These are phyloP conservation scores for Coccomyxa subellipsoidea DNA, from an alignment of 163 green algal genomes.

Conservation along the genomic window DNA sequence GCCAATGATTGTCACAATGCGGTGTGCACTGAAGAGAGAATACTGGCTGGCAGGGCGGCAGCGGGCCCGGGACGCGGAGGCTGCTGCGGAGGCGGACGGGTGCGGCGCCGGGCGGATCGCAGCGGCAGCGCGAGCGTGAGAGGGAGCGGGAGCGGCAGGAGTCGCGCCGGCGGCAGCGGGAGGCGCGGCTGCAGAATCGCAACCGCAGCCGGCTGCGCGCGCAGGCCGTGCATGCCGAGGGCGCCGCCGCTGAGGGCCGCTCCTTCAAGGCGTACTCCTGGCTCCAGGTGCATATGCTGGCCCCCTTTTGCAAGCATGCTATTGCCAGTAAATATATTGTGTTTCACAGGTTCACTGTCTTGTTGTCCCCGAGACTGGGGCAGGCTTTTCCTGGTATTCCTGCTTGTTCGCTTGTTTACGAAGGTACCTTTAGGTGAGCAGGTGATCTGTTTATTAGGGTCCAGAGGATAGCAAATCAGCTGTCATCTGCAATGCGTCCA, in stretches of 20 bases:
- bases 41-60: neutral
- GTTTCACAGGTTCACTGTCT: no score
- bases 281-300: neutral
- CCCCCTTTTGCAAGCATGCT: no score
- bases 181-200: neutral
- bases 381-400: no score
- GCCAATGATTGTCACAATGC: neutral
- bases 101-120: neutral
- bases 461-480: no score
- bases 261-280: slow-evolving; percentile 1
- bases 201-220: neutral
- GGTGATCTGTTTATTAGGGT: no score
- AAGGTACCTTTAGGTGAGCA: no score
- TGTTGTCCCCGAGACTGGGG: no score
- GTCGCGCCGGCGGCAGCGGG: neutral
- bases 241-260: slow-evolving; percentile 1
- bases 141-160: neutral
- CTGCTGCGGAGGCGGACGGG: neutral
- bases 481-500: no score
- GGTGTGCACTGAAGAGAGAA: neutral
- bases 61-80: neutral
- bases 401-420: no score
- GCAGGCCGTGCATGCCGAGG: neutral
- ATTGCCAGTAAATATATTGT: no score
- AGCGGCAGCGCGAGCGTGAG: neutral